These are phyloP conservation scores for Fusarium sp. DNA, from an alignment of 2,329 filamentous ascomycete species.

Conservation along the genomic window DNA sequence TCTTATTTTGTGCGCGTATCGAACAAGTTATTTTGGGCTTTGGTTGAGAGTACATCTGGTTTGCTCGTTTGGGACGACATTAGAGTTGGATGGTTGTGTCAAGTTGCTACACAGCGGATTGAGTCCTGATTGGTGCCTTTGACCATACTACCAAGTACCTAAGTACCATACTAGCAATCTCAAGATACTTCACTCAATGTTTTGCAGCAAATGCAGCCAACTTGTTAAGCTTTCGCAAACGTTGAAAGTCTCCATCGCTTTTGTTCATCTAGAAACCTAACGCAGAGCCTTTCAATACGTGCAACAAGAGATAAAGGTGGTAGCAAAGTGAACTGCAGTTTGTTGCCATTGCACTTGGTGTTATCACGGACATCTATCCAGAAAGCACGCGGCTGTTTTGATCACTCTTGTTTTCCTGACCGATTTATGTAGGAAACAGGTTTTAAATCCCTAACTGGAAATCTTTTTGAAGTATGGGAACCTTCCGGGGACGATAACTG, in stretches of 20 bases:
- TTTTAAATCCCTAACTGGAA: not conserved
- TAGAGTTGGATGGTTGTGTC: not conserved
- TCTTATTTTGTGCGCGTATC: not conserved
- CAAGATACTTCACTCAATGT: not conserved
- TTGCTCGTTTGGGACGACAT: not conserved
- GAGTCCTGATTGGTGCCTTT: slow-evolving; percentile 18
- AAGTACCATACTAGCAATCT: not conserved
- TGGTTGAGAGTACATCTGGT: not conserved
- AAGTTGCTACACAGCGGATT: slow-evolving; percentile 1
- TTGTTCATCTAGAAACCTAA: no score
- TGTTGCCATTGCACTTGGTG: no score
- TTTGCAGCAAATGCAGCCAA: not conserved
- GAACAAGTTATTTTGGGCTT: not conserved
- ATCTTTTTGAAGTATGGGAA: not conserved
- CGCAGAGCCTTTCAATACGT: not conserved
- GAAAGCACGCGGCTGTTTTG: no score
- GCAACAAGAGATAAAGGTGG: not conserved
- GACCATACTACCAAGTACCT: not conserved
- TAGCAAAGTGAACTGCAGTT: no score
- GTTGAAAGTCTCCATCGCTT: no score
- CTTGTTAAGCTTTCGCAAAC: no score
- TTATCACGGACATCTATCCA: no score
- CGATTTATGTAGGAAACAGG: no score
- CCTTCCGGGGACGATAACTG: not conserved
- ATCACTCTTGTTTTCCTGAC: no score